Evolutionary conservation across 2,329 filamentous ascomycete species (phyloP).

Genomic region (Neofusicoccum laricinum): DNA sequence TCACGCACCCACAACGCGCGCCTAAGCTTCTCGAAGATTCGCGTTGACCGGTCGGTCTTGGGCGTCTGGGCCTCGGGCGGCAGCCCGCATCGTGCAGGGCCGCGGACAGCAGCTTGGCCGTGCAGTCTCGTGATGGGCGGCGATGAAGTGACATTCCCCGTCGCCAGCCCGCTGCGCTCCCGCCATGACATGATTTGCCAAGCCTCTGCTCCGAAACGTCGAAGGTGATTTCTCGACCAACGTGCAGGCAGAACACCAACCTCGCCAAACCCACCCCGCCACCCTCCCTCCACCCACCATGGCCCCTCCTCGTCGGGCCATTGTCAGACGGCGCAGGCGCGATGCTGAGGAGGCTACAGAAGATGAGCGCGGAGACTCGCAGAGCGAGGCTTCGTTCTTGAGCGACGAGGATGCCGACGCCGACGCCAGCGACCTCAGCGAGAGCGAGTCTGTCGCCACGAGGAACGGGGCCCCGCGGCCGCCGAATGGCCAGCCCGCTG

Average conservation of each 20-base stretch:
- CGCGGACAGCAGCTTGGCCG: conserved; percentile 2
- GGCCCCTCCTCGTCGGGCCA: conserved; percentile 35
- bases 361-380: conserved; percentile 53
- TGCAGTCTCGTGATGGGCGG: conserved; percentile 7
- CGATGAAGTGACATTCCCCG: conserved; percentile 8
- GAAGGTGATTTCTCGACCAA: conserved; percentile 15
- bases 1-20: conserved; percentile 9
- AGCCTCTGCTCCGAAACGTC: conserved; percentile 15
- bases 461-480: conserved; percentile 21
- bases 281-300: conserved; percentile 24
- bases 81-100: background rate
- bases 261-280: conserved; percentile 14
- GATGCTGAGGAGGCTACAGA: conserved; percentile 45
- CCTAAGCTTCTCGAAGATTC: conserved; percentile 13
- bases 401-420: conserved; percentile 59
- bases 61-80: background rate
- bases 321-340: conserved; percentile 36
- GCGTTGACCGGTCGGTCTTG: conserved; percentile 8
- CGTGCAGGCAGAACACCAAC: conserved; percentile 15
- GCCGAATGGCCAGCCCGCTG: conserved; percentile 31
- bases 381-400: conserved; percentile 59
- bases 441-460: conserved; percentile 40
- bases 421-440: conserved; percentile 58
- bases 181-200: conserved; percentile 17
- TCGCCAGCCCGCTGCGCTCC: conserved; percentile 8